Conservation (phyloP, 202 grass and related monocot species). For the Zizania palustris region DNA sequence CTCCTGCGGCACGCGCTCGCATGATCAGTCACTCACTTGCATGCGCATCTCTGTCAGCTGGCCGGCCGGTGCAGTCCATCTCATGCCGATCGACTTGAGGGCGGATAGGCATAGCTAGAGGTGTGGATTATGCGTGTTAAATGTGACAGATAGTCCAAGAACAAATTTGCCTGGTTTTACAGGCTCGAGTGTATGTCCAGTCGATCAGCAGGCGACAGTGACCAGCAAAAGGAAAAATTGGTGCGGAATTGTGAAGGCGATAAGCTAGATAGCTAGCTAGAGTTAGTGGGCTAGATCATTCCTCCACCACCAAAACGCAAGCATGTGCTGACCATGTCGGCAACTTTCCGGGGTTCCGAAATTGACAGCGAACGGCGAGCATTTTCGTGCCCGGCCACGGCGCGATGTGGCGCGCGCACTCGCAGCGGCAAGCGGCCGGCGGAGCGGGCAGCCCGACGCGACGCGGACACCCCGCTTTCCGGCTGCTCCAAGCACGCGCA, state of each 20-base stretch:
- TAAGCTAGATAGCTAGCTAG: constrained; percentile 2
- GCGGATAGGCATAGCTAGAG: background rate
- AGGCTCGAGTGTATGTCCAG: background rate
- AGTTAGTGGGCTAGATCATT: constrained; percentile 28
- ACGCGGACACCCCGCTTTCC: background rate
- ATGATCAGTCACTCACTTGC: background rate
- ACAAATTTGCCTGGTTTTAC: background rate
- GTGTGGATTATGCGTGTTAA: background rate
- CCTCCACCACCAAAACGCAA: constrained; percentile 19
- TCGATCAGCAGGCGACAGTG: background rate
- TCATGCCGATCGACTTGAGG: background rate
- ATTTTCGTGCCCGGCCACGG: background rate
- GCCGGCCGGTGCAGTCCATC: background rate
- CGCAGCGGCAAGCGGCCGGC: background rate
- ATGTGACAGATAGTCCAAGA: background rate
- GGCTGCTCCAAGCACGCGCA: background rate
- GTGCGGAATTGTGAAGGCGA: background rate
- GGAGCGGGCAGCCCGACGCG: background rate
- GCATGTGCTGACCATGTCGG: background rate
- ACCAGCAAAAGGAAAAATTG: background rate
- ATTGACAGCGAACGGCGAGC: constrained; percentile 31
- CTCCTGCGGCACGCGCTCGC: background rate
- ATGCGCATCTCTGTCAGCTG: background rate
- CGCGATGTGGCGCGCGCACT: constrained; percentile 1
- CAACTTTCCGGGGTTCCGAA: background rate